These are phyloP conservation scores for Lentinula sp. DNA, from an alignment of 768 basidiomycete genomes.

Conservation along the genomic window DNA sequence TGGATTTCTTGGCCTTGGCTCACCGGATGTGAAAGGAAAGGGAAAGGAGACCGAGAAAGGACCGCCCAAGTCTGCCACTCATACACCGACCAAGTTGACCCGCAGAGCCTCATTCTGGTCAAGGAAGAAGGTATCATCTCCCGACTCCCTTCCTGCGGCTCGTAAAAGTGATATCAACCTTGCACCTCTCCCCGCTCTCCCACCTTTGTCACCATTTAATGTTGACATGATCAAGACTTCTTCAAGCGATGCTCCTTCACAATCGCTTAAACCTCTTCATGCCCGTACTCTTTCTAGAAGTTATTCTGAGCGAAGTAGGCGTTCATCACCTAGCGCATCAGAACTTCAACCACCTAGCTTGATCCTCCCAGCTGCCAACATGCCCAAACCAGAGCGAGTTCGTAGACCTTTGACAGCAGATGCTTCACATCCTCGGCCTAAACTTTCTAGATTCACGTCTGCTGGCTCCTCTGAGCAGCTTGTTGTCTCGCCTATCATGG, in stretches of 20 bases:
- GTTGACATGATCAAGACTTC: constrained; percentile 22
- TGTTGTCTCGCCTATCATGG: constrained; percentile 11
- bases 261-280: constrained; percentile 12
- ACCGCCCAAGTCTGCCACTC: constrained; percentile 6
- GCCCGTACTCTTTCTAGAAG: constrained; percentile 34
- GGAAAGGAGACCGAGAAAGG: constrained; percentile 31
- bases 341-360: background rate
- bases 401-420: constrained; percentile 9
- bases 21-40: constrained; percentile 39
- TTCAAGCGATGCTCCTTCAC: background rate
- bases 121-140: constrained; percentile 34
- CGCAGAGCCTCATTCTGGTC: constrained; percentile 68
- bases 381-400: background rate
- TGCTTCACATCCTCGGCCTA: background rate
- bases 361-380: background rate
- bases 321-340: background rate
- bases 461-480: constrained; percentile 1
- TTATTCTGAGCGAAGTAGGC: constrained; percentile 29
- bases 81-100: constrained; percentile 32
- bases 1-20: constrained; percentile 29
- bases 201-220: constrained; percentile 36
- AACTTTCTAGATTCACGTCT: background rate
- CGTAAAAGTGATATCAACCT: constrained; percentile 10
- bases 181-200: constrained; percentile 30
- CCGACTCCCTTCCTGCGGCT: background rate